A percentile compares a stretch with the other conserved stretches of the same genome.
Evolutionary conservation across 768 basidiomycete genomes (phyloP).

Genomic region (Auricularia heimuer): DNA sequence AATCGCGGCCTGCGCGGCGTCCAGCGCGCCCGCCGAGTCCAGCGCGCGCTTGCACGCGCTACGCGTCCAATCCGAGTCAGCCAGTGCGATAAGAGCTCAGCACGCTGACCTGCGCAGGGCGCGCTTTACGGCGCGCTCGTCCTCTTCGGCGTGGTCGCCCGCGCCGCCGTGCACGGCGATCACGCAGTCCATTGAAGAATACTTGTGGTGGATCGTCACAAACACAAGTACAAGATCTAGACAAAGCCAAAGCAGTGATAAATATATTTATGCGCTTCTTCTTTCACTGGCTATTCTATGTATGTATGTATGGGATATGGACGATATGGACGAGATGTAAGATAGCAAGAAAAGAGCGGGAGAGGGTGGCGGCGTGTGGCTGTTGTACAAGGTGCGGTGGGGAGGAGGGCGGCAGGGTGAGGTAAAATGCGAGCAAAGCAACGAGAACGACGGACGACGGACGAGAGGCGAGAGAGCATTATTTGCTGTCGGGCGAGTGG

Average conservation of each 20-base stretch:
- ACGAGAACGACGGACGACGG: background rate
- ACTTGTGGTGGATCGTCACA: too few relatives aligned
- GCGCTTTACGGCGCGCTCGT: conserved; percentile 44
- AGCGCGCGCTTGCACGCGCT: conserved; percentile 48
- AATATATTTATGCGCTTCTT: too few relatives aligned
- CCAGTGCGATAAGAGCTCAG: background rate
- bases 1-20: conserved; percentile 47
- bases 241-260: too few relatives aligned
- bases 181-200: conserved; percentile 16
- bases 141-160: conserved; percentile 43
- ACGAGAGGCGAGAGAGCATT: background rate
- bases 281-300: background rate
- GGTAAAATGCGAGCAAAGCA: background rate
- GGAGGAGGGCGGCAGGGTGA: background rate
- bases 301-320: background rate
- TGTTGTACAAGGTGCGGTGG: background rate
- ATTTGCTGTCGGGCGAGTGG: background rate
- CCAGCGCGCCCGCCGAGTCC: conserved; percentile 23
- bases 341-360: background rate
- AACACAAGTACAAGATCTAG: too few relatives aligned
- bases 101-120: conserved; percentile 43
- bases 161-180: conserved; percentile 69
- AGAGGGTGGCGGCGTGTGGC: background rate
- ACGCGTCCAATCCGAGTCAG: background rate
- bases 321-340: background rate